Evolutionary conservation across 495 filamentous ascomycete genomes (phyloP).

Genomic region (Cryomyces minteri): DNA sequence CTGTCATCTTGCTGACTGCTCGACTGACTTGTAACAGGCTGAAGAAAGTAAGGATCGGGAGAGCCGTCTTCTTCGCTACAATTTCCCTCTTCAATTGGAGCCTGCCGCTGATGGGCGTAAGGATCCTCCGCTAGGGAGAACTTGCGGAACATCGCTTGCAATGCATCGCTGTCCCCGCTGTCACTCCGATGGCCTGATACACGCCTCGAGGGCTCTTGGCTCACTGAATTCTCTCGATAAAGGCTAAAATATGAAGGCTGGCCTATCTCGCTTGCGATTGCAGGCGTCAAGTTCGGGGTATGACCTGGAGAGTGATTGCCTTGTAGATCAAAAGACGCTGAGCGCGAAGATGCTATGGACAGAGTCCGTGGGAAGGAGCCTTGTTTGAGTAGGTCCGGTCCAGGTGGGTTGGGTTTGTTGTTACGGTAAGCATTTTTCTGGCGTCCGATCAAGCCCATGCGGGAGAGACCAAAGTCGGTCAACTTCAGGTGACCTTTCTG

Average conservation of each 20-base stretch:
- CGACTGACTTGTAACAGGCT: constrained; percentile 29
- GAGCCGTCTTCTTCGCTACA: constrained; percentile 47
- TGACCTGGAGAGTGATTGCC: constrained; percentile 56
- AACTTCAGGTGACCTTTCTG: constrained; percentile 92
- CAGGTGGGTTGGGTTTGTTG: constrained; percentile 54
- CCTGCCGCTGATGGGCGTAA: constrained; percentile 19
- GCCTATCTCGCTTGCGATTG: constrained; percentile 39
- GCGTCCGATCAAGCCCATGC: constrained; percentile 91
- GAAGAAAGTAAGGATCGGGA: constrained; percentile 47
- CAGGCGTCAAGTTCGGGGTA: constrained; percentile 81
- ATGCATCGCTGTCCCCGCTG: constrained; percentile 68
- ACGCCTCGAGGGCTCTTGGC: constrained; percentile 56
- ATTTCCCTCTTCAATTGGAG: constrained; percentile 51
- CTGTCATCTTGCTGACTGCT: constrained; percentile 12
- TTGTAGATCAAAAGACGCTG: constrained; percentile 83
- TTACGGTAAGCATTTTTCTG: constrained; percentile 75
- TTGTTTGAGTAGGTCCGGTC: constrained; percentile 79
- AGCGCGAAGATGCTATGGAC: constrained; percentile 85
- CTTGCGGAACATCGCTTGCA: constrained; percentile 66
- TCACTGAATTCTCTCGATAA: constrained; percentile 39
- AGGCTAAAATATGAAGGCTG: constrained; percentile 93
- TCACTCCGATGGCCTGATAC: constrained; percentile 84
- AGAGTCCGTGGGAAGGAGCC: constrained; percentile 73
- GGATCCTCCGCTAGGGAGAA: constrained; percentile 58
- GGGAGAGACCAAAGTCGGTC: constrained; percentile 91